Base-by-base conservation (phyloP, 2,329 filamentous ascomycete genomes). In the Plenodomus tracheiphilus region DNA sequence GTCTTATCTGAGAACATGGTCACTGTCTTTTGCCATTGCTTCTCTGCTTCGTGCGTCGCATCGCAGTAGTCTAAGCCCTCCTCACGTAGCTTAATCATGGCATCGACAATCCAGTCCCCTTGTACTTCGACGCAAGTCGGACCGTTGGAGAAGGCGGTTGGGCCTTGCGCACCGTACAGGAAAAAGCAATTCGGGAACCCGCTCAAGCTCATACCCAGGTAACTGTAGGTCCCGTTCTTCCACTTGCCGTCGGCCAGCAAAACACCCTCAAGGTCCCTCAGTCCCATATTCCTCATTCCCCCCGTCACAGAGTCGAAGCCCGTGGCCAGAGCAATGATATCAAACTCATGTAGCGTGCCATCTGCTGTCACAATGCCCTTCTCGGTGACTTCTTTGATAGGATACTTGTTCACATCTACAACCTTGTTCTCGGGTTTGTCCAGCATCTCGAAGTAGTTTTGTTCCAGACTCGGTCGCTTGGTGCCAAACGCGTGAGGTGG, bases 381-480 rank as follows among this genome's bases (percentile, higher is more conserved):
- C 44, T 70, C 70, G 5, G 66, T 70, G 15, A 77, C 57, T 16
- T 69, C 65, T 21, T 65, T 55, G 41, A 78, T 74, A 0, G 76
- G 74, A 1, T 67, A 72, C 49, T 71, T 68, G 41, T 74, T 74
- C 43, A 77, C 67, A 49, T 77, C 70, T 28, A 78, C 62, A 15
- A 78, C 68, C 18, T 69, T 65, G 41, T 77, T 75, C 47, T 78
- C 69, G 4, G 72, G 69, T 30, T 60, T 66, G 54, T 78, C 72
- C 11, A 78, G 61, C 54, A 74, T 65, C 55, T 79, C 76, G 42
- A 78, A 79, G 51, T 70, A 79, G 56, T 75, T 70, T 46, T 78
- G 75, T 56, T 79, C 76, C 2, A 79, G 66, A 32, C 68, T 73
- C 7, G 75, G 74, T n/a, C 77, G 64, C 64, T 79, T 79, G 15